Percentiles rank a stretch among this genome's conserved stretches.
These are phyloP conservation scores for Podospora pseudoanserina DNA, from an alignment of 495 filamentous ascomycete species.

Conservation along the genomic window DNA sequence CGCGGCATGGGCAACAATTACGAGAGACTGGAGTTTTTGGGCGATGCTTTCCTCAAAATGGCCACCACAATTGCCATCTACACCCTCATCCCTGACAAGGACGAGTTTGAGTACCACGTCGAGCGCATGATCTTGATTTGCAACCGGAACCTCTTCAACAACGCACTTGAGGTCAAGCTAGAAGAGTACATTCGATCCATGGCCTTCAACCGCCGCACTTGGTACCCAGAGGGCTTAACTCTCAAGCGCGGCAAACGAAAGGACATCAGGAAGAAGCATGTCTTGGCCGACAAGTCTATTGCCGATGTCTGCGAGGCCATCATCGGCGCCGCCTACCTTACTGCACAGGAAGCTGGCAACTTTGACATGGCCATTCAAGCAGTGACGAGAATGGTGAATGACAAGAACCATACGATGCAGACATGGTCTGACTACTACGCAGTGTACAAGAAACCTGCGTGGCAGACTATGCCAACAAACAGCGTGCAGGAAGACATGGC, in stretches of 20 bases:
- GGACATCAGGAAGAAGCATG: constrained; percentile 48
- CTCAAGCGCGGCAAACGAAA: constrained; percentile 51
- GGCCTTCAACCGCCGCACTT: constrained; percentile 72
- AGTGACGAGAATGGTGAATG: constrained; percentile 71
- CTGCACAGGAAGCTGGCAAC: constrained; percentile 41
- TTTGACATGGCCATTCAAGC: constrained; percentile 82
- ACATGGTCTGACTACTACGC: constrained; percentile 68
- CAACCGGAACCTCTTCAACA: constrained; percentile 83
- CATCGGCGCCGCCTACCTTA: constrained; percentile 83
- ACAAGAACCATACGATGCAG: constrained; percentile 61
- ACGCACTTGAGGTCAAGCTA: constrained; percentile 62
- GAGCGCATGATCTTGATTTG: constrained; percentile 87
- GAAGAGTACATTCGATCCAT: constrained; percentile 78
- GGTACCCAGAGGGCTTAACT: constrained; percentile 76
- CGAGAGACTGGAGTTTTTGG: constrained; percentile 90
- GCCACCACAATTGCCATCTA: constrained; percentile 85
- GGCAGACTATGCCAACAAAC: constrained; percentile 58
- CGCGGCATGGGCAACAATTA: constrained; percentile 96
- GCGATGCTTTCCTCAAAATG: constrained; percentile 94
- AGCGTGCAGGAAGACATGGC: constrained; percentile 65
- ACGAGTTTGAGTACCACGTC: constrained; percentile 87
- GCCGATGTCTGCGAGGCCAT: constrained; percentile 97
- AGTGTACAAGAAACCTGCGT: constrained; percentile 67
- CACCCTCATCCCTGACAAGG: constrained; percentile 65
- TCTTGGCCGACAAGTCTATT: constrained; percentile 81